These are phyloP conservation scores for Ganoderma boninense DNA, from an alignment of 1,284 basidiomycete species.

Conservation along the genomic window DNA sequence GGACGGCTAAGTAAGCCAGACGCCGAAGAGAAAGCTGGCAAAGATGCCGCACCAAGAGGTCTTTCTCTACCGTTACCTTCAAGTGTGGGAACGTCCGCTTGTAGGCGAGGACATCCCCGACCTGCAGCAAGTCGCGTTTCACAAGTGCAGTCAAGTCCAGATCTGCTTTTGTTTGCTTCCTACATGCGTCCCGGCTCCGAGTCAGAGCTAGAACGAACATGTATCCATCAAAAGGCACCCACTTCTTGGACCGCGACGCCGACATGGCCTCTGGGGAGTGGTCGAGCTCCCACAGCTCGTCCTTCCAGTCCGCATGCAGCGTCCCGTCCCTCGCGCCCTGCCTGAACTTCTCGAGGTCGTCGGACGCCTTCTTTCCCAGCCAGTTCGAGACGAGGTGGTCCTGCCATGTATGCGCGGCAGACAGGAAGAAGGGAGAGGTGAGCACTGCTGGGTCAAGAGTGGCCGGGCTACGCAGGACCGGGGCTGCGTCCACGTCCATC, in stretches of 20 bases:
- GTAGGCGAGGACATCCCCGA: slow-evolving; percentile 63
- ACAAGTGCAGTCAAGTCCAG: slow-evolving; percentile 54
- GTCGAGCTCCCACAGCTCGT: slow-evolving; percentile 62
- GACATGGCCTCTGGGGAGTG: slow-evolving; percentile 34
- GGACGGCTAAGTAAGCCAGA: slow-evolving; percentile 6
- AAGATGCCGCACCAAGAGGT: slow-evolving; percentile 52
- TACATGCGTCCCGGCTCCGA: background rate
- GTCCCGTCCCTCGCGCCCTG: slow-evolving; percentile 52
- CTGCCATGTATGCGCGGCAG: slow-evolving; percentile 64
- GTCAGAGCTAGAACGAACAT: slow-evolving; percentile 30
- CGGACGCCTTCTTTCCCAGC: slow-evolving; percentile 53
- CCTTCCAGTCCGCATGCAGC: slow-evolving; percentile 65
- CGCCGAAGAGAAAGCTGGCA: background rate
- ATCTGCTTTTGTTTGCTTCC: slow-evolving; percentile 27
- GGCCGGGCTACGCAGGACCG: slow-evolving; percentile 22
- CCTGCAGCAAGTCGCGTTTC: slow-evolving; percentile 52
- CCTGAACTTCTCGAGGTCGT: slow-evolving; percentile 52
- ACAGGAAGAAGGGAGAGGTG: slow-evolving; percentile 60
- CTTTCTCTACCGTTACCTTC: slow-evolving; percentile 57
- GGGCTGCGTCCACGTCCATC: slow-evolving; percentile 41
- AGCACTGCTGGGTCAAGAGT: slow-evolving; percentile 53
- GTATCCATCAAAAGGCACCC: background rate
- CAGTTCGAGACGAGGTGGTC: slow-evolving; percentile 65
- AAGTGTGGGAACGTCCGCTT: slow-evolving; percentile 51
- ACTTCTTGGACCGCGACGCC: slow-evolving; percentile 21